A percentile compares a stretch with the other conserved stretches of the same genome.
phyloP scores from a whole-genome alignment of 2,329 filamentous ascomycete species.

The Sporothrix globosa region DNA sequence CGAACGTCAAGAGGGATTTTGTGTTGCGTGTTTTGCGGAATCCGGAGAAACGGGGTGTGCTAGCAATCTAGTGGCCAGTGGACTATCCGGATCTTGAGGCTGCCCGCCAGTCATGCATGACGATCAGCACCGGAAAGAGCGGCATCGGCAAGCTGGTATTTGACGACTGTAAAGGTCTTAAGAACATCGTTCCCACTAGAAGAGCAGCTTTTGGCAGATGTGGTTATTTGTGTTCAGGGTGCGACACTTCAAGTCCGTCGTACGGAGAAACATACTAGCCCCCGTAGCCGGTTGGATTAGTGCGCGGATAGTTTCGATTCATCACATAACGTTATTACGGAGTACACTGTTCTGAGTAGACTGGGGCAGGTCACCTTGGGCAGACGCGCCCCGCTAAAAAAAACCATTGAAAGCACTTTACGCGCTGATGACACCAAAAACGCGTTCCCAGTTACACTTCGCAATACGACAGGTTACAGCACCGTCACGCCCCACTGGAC shows the following conservation, averaged over 20 bases:
- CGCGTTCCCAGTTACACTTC: neutral
- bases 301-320: too few relatives aligned
- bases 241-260: too few relatives aligned
- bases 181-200: neutral
- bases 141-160: constrained; percentile 50
- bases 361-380: too few relatives aligned
- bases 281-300: too few relatives aligned
- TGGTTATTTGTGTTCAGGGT: too few relatives aligned
- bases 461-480: neutral
- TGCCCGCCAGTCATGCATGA: constrained; percentile 48
- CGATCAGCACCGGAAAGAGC: constrained; percentile 48
- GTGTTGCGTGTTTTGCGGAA: constrained; percentile 52
- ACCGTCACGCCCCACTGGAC: neutral
- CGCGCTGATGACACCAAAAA: constrained; percentile 14
- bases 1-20: constrained; percentile 50
- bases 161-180: constrained; percentile 41
- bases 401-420: neutral
- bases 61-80: constrained; percentile 48
- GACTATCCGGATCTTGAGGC: constrained; percentile 50
- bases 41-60: constrained; percentile 40
- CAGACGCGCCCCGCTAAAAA: neutral
- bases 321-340: too few relatives aligned
- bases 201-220: neutral
- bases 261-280: too few relatives aligned
- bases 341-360: too few relatives aligned